These are phyloP conservation scores for Ophiostoma sp. DNA, from an alignment of 2,329 filamentous ascomycete genomes.

Conservation along the genomic window DNA sequence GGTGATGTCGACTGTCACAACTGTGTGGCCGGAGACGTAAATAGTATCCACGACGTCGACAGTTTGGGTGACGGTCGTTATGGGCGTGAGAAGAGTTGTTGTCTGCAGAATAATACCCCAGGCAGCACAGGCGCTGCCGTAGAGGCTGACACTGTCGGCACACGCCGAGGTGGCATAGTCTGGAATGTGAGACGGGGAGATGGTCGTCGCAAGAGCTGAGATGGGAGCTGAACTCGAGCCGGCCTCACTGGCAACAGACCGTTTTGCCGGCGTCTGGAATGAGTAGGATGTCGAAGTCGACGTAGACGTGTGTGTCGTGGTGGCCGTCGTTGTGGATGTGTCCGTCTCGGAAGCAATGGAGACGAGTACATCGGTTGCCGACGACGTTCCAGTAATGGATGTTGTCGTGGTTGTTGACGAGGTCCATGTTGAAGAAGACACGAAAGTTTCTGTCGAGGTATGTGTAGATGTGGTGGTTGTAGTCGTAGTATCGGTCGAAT, in stretches of 20 bases:
- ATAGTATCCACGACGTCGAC: background rate
- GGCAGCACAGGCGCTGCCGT: background rate
- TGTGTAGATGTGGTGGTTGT: background rate
- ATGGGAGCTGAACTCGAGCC: background rate
- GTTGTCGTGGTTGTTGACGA: background rate
- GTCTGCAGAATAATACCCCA: background rate
- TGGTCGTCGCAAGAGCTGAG: background rate
- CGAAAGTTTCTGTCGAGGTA: background rate
- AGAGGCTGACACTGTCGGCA: background rate
- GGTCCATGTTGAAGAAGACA: background rate
- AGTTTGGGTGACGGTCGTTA: background rate
- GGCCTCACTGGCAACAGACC: background rate
- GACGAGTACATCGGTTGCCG: background rate
- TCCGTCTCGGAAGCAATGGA: background rate
- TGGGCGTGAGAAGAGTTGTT: background rate
- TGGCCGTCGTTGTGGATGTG: background rate
- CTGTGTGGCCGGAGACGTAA: background rate
- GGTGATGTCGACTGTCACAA: background rate
- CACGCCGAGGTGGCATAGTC: background rate
- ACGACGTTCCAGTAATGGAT: background rate
- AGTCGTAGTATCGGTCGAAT: background rate
- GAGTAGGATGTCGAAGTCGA: background rate
- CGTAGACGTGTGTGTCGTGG: background rate
- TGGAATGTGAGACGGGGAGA: background rate
- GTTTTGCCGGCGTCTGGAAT: background rate